Evolutionary conservation across 305 asterid genomes (phyloP), one percentile per base, ranked within the genome.

Genomic region (Solanum hybrid): DNA sequence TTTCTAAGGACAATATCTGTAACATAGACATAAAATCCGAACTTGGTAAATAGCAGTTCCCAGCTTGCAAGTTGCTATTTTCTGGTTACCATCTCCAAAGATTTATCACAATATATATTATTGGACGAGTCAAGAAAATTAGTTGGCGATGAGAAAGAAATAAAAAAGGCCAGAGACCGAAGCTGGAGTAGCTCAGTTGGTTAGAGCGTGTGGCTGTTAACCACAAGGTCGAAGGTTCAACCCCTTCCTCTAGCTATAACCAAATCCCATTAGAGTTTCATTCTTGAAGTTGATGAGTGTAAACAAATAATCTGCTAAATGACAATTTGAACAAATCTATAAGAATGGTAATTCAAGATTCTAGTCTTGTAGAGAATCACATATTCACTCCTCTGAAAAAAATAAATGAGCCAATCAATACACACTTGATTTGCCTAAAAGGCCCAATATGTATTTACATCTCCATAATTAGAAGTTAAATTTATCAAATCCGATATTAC

Each of bases 201-300:
- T 60, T 60, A 60, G 71, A 60, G 26, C 71, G 71, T 60, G 71
- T 60, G 71, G 69, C 24, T 56, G 69, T 56, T 56, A 56, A 56
- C 69, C 71, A 60, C 10, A 60, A 51, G 66, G 66, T 14, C 95
- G 94, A 91, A 95, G 95, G 97, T 93, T 94, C 96, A 26, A 94
- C 7, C 95, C 96, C 97, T 94, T 91, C 89, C 87, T 86, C 89
- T 87, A 87, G 91, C 87, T n/a, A n/a, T n/a, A n/a, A n/a, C n/a
- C n/a, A n/a, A n/a, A n/a, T n/a, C 37, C 6, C 6, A 35, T 3
- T 10, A 17, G 1, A 34, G 29, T 77, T 34, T 72, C 78, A 60
- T 60, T 60, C 71, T 17, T 56, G 11, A 73, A 73, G 78, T 14
- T 73, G 79, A 29, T 29, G 24, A 73, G 32, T 6, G 22, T 17